These are phyloP conservation scores for Hypoxylon trugodes DNA, from an alignment of 495 filamentous ascomycete genomes.

Conservation along the genomic window DNA sequence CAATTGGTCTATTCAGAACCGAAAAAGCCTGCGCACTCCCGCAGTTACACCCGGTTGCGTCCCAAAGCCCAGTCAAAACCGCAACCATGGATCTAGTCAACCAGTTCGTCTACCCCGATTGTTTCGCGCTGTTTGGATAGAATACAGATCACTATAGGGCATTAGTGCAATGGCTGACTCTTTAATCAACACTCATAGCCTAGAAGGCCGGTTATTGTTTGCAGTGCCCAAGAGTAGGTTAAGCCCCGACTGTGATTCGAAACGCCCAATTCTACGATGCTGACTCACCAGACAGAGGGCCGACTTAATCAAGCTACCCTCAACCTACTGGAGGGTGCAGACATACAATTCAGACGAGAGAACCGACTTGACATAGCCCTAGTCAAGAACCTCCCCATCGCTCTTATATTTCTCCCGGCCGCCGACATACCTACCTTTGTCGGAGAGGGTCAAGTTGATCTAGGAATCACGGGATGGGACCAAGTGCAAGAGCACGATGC, in stretches of 20 bases:
- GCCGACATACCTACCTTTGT: slow-evolving; percentile 98
- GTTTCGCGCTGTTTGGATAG: slow-evolving; percentile 4
- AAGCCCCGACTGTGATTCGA: slow-evolving; percentile 7
- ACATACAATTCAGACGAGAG: slow-evolving; percentile 95
- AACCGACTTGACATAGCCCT: slow-evolving; percentile 94
- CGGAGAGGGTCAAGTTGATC: slow-evolving; percentile 89
- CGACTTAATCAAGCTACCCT: slow-evolving; percentile 85
- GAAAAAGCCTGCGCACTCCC: background rate
- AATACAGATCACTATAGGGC: slow-evolving; percentile 6
- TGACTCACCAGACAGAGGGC: slow-evolving; percentile 71
- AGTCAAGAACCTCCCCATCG: slow-evolving; percentile 93
- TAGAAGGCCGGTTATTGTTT: slow-evolving; percentile 93
- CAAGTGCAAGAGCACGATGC: slow-evolving; percentile 92
- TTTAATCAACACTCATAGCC: slow-evolving; percentile 59
- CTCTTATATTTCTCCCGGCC: slow-evolving; percentile 95
- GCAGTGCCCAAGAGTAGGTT: slow-evolving; percentile 94
- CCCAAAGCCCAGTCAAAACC: background rate
- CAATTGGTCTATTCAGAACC: slow-evolving; percentile 26
- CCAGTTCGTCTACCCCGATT: slow-evolving; percentile 65
- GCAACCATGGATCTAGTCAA: slow-evolving; percentile 81
- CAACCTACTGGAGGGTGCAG: slow-evolving; percentile 88
- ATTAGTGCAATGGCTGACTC: slow-evolving; percentile 44
- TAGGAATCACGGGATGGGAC: slow-evolving; percentile 94
- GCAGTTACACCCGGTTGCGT: background rate
- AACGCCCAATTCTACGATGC: slow-evolving; percentile 6